Evolutionary conservation across 108 stramenopile genomes (phyloP), one percentile per base, ranked within the genome.

Genomic region (Fragilaria radians): DNA sequence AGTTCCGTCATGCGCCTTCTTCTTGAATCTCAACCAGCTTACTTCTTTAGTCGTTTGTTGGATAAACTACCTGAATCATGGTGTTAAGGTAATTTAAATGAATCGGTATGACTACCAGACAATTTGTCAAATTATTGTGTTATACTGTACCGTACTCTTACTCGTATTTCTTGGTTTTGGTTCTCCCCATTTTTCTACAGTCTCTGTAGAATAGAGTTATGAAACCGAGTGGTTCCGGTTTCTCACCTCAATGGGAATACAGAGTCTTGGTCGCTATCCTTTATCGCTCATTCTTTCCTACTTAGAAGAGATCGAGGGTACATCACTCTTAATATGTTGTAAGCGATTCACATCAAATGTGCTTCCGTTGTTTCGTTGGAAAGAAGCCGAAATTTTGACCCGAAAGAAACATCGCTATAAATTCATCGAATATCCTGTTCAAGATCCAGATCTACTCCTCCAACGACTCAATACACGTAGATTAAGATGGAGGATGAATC

Each of bases 381-480:
- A 66, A 66, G 24, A 50, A 53, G 59, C 54, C 11, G 36, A 42
- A 11, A 11, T 47, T 52, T 27, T 42, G 22, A 51, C 19, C 30
- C 24, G 27, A 45, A 54, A 66, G 48, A 65, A 81, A 69, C 61
- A 70, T 55, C 70, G 80, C 34, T 65, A 74, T 59, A 32, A 54
- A 14, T 89, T 81, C 61, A 18, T 74, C 4, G 74, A 67, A 11
- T 58, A 68, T 36, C 88, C 88, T 3, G 79, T 82, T 17, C 84
- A 87, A 60, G 84, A 88, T 75, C 77, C 90, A 7, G 29, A 50
- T 4, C 68, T 71, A 1, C 59, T 85, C 30, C 66, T 91, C 48
- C 82, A 80, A 64, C 72, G 85, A 59, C 67, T 86, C 33, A 91
- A 91, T 53, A 88, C 85, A 4, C 59, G 82, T 19, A 63, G 83